phyloP scores from a whole-genome alignment of 345 rosid species.

The Eucalyptus urophylla region DNA sequence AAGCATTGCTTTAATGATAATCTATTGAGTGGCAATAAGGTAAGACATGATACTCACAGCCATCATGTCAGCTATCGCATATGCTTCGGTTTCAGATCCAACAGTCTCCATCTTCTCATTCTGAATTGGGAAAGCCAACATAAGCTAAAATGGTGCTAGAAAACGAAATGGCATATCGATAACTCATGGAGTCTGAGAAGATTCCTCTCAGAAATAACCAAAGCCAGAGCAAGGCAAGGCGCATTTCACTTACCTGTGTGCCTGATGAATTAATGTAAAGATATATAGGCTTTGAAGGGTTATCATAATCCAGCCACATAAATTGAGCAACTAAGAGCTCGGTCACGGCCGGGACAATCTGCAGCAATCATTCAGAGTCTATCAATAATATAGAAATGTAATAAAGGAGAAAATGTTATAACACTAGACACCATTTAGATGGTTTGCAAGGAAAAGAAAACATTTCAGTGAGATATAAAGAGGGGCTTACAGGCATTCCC shows the following conservation, averaged over 20 bases:
- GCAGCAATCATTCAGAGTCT: conserved; percentile 1
- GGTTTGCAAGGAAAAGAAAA: neutral
- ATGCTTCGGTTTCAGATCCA: conserved; percentile 91
- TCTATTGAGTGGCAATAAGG: neutral
- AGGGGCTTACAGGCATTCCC: conserved; percentile 79
- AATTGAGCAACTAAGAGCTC: conserved; percentile 85
- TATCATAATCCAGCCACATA: conserved; percentile 69
- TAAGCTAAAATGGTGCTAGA: neutral
- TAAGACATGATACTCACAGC: conserved; percentile 35
- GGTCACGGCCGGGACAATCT: conserved; percentile 87
- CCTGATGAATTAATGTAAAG: conserved; percentile 79
- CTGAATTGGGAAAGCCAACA: conserved; percentile 11
- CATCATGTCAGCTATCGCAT: conserved; percentile 79
- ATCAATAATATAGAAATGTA: neutral
- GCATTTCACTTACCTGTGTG: conserved; percentile 47
- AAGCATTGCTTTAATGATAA: neutral
- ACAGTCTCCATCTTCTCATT: conserved; percentile 79
- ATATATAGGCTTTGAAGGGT: conserved; percentile 65
- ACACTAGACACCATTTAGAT: neutral
- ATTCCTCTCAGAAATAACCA: neutral
- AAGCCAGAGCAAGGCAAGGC: neutral
- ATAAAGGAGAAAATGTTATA: neutral
- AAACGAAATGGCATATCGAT: neutral
- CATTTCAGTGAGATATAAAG: neutral
- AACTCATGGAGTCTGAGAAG: neutral